Evolutionary conservation across 441 rosid genomes (phyloP).

Genomic region (Eutrema salsugineum): DNA sequence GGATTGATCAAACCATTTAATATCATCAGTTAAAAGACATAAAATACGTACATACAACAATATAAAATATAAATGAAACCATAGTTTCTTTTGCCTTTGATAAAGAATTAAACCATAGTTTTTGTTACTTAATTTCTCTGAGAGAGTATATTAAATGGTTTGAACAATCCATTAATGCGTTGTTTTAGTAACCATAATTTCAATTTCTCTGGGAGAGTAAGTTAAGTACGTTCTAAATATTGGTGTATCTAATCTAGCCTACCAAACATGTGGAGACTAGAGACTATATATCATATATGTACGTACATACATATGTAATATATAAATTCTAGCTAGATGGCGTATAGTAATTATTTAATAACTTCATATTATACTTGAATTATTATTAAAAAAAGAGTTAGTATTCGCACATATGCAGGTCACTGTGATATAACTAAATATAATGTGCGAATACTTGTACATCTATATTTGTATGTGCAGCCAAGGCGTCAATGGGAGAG

Average conservation of each 20-base stretch:
- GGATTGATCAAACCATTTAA: background rate
- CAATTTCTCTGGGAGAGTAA: background rate
- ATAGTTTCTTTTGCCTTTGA: too few relatives aligned
- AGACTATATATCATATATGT: background rate
- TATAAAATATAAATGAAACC: constrained; percentile 1
- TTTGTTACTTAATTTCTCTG: background rate
- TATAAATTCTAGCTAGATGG: background rate
- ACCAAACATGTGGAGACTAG: constrained; percentile 29
- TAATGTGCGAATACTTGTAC: background rate
- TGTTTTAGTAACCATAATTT: background rate
- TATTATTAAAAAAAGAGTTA: background rate
- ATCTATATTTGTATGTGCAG: constrained; percentile 21
- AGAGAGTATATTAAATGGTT: background rate
- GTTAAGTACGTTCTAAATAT: background rate
- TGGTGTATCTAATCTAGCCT: constrained; percentile 28
- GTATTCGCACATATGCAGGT: background rate
- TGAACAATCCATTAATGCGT: too few relatives aligned
- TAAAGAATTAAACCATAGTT: constrained; percentile 1
- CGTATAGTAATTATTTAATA: background rate
- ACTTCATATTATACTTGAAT: background rate
- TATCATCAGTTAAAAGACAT: background rate
- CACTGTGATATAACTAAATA: background rate
- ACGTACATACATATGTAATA: background rate
- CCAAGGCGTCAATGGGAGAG: constrained; percentile 76
- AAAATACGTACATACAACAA: background rate